Evolutionary conservation across 2,329 filamentous ascomycete species (phyloP), one percentile per base, ranked within the genome.

Genomic region (Diaporthe vaccinii): DNA sequence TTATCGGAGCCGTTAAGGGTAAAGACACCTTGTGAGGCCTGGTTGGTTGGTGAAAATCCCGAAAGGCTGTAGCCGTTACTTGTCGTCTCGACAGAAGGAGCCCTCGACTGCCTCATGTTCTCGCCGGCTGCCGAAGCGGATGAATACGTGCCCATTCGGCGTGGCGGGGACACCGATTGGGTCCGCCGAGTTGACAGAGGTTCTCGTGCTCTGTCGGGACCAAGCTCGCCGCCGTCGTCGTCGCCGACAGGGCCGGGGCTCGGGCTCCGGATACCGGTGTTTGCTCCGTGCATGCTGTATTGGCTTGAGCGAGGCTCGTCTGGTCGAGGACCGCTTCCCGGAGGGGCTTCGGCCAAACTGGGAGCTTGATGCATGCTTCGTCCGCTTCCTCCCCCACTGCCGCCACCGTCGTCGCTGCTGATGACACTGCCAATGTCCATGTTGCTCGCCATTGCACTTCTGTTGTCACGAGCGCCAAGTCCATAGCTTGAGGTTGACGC

Each of bases 101-200:
- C 81, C 72, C 83, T 85, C 39, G 82, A 82, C 74, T 83, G 80
- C 57, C 83, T 84, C 51, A 80, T 78, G 80, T 85, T 85, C 75
- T 88, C 88, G 78, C 85, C 86, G 79, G 85, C 86, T 31, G 88
- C 89, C 75, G 89, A 89, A 76, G 86, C 87, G 72, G 89, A 90
- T 75, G 88, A 89, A 76, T 82, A 84, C 49, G 89, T 89, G 79
- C 90, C 87, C 80, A 89, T 89, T 77, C 86, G 80, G 78, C 80
- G 73, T 15, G 82, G 83, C 71, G 83, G 80, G 25, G 83, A 82
- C 14, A 79, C 76, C 44, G 80, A 79, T 70, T 34, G 78, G 76
- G 44, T 74, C 72, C 31, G 76, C 61, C 20, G 77, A 76, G 10
- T 41, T 28, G 65, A 25, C 49, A 69, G 22, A 22, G 28, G 53